phyloP scores from a whole-genome alignment of 441 rosid species.

The Cnidoscolus chayamansa region DNA sequence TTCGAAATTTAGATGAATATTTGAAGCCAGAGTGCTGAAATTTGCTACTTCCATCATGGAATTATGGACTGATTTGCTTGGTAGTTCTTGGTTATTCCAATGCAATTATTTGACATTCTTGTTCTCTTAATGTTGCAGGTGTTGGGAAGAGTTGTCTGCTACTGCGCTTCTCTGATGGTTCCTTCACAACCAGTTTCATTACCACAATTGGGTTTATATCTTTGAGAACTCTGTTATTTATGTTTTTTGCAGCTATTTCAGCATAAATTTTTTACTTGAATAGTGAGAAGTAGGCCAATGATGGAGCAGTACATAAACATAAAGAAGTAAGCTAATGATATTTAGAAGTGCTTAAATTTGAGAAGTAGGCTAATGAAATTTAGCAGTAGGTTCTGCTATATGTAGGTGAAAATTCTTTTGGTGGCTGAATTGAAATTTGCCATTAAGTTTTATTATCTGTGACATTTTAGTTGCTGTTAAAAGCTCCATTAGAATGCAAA shows the following conservation, averaged over 20 bases:
- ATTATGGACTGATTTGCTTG: not conserved
- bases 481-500: not conserved
- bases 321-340: not conserved
- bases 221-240: conserved; percentile 9
- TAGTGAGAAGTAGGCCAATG: conserved; percentile 1
- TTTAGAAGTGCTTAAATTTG: not conserved
- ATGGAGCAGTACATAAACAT: no score
- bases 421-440: not conserved
- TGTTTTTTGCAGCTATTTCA: conserved; percentile 11
- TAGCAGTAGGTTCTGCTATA: conserved; percentile 6
- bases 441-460: not conserved
- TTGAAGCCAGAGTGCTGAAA: not conserved
- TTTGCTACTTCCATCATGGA: not conserved
- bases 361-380: not conserved
- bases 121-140: conserved; percentile 36
- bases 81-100: not conserved
- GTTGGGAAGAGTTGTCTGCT: conserved; percentile 84
- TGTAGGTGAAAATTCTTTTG: not conserved
- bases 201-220: conserved; percentile 70
- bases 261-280: conserved; percentile 1
- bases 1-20: not conserved
- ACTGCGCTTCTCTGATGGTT: conserved; percentile 76
- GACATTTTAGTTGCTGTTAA: not conserved
- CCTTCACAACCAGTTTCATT: conserved; percentile 81
- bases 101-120: conserved; percentile 11